A percentile compares a stretch with the other conserved stretches of the same genome.
phyloP scores from a whole-genome alignment of 1,139 yeast species.

The Debaryomyces psychrophilus region DNA sequence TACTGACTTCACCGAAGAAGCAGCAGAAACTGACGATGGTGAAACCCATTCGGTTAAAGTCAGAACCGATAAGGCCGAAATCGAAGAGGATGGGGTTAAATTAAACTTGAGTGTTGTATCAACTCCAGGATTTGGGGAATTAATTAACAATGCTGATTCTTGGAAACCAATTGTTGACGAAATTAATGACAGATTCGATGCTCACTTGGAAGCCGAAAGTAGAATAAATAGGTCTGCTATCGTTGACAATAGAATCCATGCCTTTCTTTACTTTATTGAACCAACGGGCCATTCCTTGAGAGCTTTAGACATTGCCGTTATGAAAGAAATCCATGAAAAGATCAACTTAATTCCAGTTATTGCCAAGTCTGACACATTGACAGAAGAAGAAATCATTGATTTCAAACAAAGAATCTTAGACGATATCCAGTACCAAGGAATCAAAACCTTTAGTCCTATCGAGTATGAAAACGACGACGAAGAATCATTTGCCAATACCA shows the following conservation, averaged over 20 bases:
- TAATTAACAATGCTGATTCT: constrained; percentile 81
- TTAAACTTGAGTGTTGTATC: constrained; percentile 84
- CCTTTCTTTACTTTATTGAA: constrained; percentile 86
- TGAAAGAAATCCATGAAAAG: constrained; percentile 87
- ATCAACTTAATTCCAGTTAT: constrained; percentile 93
- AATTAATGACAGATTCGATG: constrained; percentile 83
- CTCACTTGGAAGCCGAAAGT: constrained; percentile 87
- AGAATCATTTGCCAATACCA: constrained; percentile 69
- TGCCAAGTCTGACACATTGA: constrained; percentile 91
- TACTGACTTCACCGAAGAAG: constrained; percentile 17
- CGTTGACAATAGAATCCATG: constrained; percentile 81
- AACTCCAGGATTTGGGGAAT: constrained; percentile 94
- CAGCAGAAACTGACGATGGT: constrained; percentile 22
- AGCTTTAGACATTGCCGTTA: constrained; percentile 85
- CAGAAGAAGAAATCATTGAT: constrained; percentile 77
- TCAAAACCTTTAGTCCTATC: constrained; percentile 79
- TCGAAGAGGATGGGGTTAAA: constrained; percentile 93
- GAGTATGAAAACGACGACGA: constrained; percentile 85
- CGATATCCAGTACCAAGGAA: constrained; percentile 76
- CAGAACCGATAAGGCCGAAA: constrained; percentile 67
- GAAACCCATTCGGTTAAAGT: constrained; percentile 50
- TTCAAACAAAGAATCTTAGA: constrained; percentile 77
- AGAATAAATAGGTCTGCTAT: constrained; percentile 77
- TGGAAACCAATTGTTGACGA: constrained; percentile 96
- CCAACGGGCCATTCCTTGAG: constrained; percentile 95